These are phyloP conservation scores for Lactarius pseudohatsudake DNA, from an alignment of 768 basidiomycete species.

Conservation along the genomic window DNA sequence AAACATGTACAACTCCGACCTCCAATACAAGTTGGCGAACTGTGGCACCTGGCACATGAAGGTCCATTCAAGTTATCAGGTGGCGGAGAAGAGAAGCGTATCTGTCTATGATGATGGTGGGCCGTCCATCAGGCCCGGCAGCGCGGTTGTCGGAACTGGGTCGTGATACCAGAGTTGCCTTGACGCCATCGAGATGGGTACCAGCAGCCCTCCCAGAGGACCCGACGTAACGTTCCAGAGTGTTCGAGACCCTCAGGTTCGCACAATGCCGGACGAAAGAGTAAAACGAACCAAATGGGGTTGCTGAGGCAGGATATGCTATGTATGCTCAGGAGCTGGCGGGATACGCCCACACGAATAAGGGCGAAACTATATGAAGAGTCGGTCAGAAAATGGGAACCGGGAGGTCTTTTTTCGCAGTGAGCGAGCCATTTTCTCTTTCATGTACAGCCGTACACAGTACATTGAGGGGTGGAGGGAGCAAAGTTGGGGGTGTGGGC, in stretches of 20 bases:
- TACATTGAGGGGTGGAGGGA: background rate
- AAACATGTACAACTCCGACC: background rate
- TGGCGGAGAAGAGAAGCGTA: background rate
- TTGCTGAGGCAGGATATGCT: background rate
- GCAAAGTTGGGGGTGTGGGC: background rate
- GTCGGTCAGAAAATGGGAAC: background rate
- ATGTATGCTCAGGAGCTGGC: background rate
- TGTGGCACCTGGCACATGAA: background rate
- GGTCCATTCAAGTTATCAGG: background rate
- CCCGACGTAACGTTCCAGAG: background rate
- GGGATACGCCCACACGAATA: background rate
- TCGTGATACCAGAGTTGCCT: background rate
- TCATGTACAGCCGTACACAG: background rate
- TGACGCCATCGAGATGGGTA: background rate
- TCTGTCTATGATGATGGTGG: background rate
- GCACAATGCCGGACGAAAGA: background rate
- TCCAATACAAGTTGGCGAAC: background rate
- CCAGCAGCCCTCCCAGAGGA: background rate
- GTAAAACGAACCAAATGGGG: background rate
- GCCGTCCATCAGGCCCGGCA: background rate
- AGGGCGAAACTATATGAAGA: background rate
- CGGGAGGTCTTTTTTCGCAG: background rate
- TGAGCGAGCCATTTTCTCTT: background rate
- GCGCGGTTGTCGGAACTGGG: background rate
- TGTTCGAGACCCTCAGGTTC: background rate